phyloP scores from a whole-genome alignment of 108 stramenopile species.

The Fragilariopsis cylindrus region DNA sequence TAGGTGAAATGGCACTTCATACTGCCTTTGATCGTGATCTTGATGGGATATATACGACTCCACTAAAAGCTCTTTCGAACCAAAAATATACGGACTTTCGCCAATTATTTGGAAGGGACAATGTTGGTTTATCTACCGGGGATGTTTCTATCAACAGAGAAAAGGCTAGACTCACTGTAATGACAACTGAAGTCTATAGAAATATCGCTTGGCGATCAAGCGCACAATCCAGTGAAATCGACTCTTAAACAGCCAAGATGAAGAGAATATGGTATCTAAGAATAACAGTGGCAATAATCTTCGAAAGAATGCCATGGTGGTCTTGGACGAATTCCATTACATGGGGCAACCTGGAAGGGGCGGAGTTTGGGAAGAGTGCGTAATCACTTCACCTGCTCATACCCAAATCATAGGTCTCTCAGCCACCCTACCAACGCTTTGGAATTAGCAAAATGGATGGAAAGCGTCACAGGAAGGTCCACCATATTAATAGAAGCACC shows the following conservation, averaged over 20 bases:
- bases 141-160: constrained; percentile 83
- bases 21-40: constrained; percentile 57
- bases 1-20: constrained; percentile 88
- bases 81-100: constrained; percentile 92
- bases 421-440: constrained; percentile 85
- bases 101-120: constrained; percentile 68
- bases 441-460: constrained; percentile 77
- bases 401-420: constrained; percentile 90
- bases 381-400: constrained; percentile 82
- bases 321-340: constrained; percentile 97
- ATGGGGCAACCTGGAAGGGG: constrained; percentile 93
- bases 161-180: constrained; percentile 82
- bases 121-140: constrained; percentile 71
- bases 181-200: constrained; percentile 96
- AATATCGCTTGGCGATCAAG: constrained; percentile 85
- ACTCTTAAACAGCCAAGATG: constrained; percentile 16
- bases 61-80: constrained; percentile 93
- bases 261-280: constrained; percentile 13
- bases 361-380: constrained; percentile 92
- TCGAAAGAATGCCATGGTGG: constrained; percentile 75
- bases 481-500: constrained; percentile 79
- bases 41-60: constrained; percentile 90
- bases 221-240: not conserved
- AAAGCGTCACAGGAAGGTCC: constrained; percentile 69
- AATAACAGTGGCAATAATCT: constrained; percentile 46